Evolutionary conservation across 2,329 filamentous ascomycete species (phyloP).

Genomic region (Trichoderma simmonsii): DNA sequence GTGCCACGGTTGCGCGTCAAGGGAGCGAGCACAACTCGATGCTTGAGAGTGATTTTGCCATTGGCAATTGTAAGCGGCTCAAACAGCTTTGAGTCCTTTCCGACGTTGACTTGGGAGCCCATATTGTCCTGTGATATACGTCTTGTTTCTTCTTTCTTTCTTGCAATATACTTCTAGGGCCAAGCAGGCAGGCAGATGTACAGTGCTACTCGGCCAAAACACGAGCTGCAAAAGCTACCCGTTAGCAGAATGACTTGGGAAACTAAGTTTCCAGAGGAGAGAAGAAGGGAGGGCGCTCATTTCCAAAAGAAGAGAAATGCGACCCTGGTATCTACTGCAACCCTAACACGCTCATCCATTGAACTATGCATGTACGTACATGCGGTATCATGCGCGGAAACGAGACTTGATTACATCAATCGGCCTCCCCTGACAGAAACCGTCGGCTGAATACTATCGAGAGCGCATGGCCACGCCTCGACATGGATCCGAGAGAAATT

Average conservation of each 20-base stretch:
- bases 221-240: not conserved
- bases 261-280: not conserved
- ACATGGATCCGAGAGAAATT: not conserved
- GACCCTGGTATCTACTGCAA: not conserved
- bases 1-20: slow-evolving; percentile 52
- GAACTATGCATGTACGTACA: not conserved
- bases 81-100: slow-evolving; percentile 29
- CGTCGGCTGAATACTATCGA: not conserved
- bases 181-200: not conserved
- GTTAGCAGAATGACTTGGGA: not conserved
- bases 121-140: not conserved
- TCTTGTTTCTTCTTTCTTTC: not conserved
- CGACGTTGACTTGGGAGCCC: slow-evolving; percentile 13
- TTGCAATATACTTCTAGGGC: not conserved
- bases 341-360: not conserved
- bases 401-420: not conserved
- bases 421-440: not conserved
- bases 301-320: not conserved
- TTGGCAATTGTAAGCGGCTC: slow-evolving; percentile 35
- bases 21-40: slow-evolving; percentile 51
- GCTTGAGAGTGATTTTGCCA: slow-evolving; percentile 46
- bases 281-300: not conserved
- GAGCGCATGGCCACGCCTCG: not conserved
- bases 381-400: not conserved
- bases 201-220: not conserved